Base-by-base conservation (phyloP, 2,329 filamentous ascomycete genomes). In the Xylariaceae sp. region DNA sequence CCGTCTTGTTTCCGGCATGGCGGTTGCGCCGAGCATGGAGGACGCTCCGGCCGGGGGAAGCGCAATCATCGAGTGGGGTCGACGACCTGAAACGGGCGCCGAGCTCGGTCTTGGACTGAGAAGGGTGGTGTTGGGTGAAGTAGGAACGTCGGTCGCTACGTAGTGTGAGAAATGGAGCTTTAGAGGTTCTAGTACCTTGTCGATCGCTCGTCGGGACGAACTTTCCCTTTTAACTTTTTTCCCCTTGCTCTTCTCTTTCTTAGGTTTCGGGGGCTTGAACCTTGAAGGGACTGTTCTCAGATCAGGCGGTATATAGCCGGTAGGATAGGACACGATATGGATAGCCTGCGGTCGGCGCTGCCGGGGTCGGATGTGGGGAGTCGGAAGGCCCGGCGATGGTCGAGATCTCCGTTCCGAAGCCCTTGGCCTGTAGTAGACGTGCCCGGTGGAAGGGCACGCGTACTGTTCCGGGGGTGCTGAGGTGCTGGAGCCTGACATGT, bases 261-360 rank as follows among this genome's bases (percentile, higher is more conserved):
- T 70, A 42, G 67, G 67, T 54, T 66, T 67, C 7, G 62, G 56
- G 71, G 77, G 62, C 81, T 78, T 54, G 75, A 77, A 67, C 81
- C 83, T 62, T 77, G 73, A 53, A 71, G 32, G 7, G 14, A 10
- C 7, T 37, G 32, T 37, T 37, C 32, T 37, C 14, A 75, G 46
- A 63, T 70, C 56, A 69, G 76, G 61, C 73, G 70, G 65, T 62
- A 80, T 70, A 66, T 71, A 75, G 19, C 77, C 67, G 64, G 75
- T 54, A 50, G 69, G 75, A 59, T 77, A 81, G 62, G 74, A 77
- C 51, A 74, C 74, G 58, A 84, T 81, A 67, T 80, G 79, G 61
- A 84, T 82, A 52, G 79, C 79, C 56, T 82, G 79, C 16, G 78
- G 79, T 67, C 80, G 73, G 61, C 79, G 76, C 52, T 73, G 74